Base-by-base conservation (phyloP, 1,139 yeast species). In the Barnettozyma hawaiiensis region DNA sequence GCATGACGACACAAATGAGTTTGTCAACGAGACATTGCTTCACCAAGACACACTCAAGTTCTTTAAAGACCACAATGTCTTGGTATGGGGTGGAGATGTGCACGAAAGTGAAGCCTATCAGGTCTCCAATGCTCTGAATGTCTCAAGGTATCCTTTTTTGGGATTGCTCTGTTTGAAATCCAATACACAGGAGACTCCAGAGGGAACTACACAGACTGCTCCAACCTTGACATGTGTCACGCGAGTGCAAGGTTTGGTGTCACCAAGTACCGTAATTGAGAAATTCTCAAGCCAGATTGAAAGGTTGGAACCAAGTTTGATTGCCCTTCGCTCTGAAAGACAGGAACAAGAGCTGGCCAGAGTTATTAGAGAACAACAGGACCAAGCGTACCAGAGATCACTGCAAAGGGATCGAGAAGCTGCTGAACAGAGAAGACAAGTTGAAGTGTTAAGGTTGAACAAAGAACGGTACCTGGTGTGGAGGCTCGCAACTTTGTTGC, bases 21-120 rank as follows among this genome's bases (percentile, higher is more conserved):
- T 85, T 44, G 75, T 81, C 45, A 63, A 71, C n/a, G 70, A 72
- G 12, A 71, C 85, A 4, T 63, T 89, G 35, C 65, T 80, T 31
- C 70, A 76, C 50, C 73, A 72, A 1, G 64, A 64, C 27, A 78
- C 87, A 44, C 64, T 76, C 7, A 64, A 66, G 9, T 65, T 82
- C 39, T 64, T 85, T 38, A 58, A 58, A 26, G 66, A 66, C 27
- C 75, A 76, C 42, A 73, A 72, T 41, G 61, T 81, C 4, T 56
- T 87, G 3, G 66, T 87, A 5, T 92, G 97, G 97, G 95, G 94
- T 29, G 96, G 97, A 8, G 85, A 85, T 58, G 76, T 85, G 24
- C 74, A 78, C 14, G 78, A 81, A 48, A 78, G 89, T 12, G 97
- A 92, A 62, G 86, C 94, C 1, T 82, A 78, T 57, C 95, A 87